Evolutionary conservation across 495 filamentous ascomycete genomes (phyloP).

Genomic region (Podospora bellae-mahoneyi): DNA sequence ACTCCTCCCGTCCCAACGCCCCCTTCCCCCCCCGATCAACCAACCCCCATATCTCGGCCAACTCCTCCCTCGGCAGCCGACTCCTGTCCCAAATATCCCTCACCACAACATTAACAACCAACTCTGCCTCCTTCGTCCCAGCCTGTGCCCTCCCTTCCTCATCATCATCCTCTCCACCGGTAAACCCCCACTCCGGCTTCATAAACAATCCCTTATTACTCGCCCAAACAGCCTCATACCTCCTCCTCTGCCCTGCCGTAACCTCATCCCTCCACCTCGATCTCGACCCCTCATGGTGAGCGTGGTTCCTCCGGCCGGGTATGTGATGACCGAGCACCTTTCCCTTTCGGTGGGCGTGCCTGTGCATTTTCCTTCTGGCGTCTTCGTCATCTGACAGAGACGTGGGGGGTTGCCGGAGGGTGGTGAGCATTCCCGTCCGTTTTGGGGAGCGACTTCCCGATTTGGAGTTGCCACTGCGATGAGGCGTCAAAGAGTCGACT

Average conservation of each 20-base stretch:
- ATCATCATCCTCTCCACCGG: not conserved
- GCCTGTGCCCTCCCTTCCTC: constrained; percentile 18
- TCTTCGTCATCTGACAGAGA: constrained; percentile 59
- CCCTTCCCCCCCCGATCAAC: constrained; percentile 66
- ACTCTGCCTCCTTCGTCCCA: constrained; percentile 39
- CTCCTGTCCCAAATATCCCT: constrained; percentile 84
- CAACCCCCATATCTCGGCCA: constrained; percentile 82
- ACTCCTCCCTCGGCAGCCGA: constrained; percentile 59
- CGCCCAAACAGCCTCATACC: constrained; percentile 98
- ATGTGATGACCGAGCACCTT: constrained; percentile 27
- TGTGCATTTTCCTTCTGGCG: constrained; percentile 43
- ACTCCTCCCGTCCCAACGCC: constrained; percentile 69
- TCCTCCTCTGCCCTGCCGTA: constrained; percentile 71
- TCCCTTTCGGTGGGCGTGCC: constrained; percentile 32
- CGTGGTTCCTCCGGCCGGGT: constrained; percentile 50
- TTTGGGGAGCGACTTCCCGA: constrained; percentile 51
- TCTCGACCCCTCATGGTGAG: constrained; percentile 83
- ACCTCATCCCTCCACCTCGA: constrained; percentile 80
- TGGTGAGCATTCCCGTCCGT: constrained; percentile 59
- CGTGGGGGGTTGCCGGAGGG: constrained; percentile 60
- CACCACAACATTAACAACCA: constrained; percentile 74
- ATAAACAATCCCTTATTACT: constrained; percentile 72
- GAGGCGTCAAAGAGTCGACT: constrained; percentile 37
- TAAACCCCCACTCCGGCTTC: constrained; percentile 17
- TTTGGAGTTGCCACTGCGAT: constrained; percentile 42